Conservation (phyloP, 257 asterid genomes). For the Ilex aquifolium region DNA sequence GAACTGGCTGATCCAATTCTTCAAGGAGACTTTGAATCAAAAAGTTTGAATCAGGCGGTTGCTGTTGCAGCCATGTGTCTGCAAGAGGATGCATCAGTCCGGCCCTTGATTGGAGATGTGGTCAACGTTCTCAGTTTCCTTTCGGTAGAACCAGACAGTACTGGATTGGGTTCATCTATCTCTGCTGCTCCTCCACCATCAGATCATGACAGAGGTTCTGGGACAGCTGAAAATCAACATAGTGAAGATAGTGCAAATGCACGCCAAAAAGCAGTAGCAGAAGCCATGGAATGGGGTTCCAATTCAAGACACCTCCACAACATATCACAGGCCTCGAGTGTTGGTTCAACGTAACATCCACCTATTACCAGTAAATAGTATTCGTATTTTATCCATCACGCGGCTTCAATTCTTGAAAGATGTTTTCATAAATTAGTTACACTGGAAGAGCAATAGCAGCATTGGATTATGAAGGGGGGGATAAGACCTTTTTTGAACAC, state of each 20-base stretch:
- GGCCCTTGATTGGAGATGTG: slow-evolving; percentile 2
- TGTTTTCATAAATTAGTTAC: no score
- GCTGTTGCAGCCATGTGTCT: slow-evolving; percentile 11
- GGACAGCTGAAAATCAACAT: neutral
- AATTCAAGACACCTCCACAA: neutral
- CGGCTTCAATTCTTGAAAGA: no score
- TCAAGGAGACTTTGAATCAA: neutral
- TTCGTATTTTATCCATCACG: no score
- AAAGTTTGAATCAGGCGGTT: slow-evolving; percentile 6
- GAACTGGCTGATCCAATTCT: slow-evolving; percentile 4
- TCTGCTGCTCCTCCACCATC: neutral
- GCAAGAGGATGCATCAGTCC: slow-evolving; percentile 5
- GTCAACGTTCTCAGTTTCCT: slow-evolving; percentile 8
- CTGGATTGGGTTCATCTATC: neutral
- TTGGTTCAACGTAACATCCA: neutral
- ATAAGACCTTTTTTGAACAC: no score
- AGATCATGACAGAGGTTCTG: no score
- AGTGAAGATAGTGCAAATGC: neutral
- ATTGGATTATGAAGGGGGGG: no score
- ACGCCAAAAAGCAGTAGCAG: neutral
- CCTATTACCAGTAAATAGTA: no score
- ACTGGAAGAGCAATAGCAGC: no score
- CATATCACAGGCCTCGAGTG: neutral
- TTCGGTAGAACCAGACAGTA: neutral
- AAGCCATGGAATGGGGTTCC: neutral